Conservation (phyloP, 2,329 filamentous ascomycete genomes). For the Chaetomiaceae sp. region DNA sequence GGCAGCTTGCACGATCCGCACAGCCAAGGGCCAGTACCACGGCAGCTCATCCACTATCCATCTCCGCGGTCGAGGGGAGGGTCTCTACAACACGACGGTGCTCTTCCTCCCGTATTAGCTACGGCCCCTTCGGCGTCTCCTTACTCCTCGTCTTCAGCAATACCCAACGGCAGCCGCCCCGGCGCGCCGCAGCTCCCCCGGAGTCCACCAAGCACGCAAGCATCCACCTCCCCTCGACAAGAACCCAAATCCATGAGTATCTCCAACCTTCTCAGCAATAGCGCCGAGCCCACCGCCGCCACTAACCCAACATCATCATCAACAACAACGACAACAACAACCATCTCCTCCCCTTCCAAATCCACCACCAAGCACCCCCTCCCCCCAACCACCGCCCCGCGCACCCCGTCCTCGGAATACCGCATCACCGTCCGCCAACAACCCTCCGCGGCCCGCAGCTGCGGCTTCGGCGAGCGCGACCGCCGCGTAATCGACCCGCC, state of each 20-base stretch:
- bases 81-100: slow-evolving; percentile 21
- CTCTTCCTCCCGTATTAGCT: slow-evolving; percentile 7
- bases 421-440: slow-evolving; percentile 67
- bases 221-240: slow-evolving; percentile 26
- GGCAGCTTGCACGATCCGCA: slow-evolving; percentile 22
- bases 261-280: slow-evolving; percentile 27
- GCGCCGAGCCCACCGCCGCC: slow-evolving; percentile 6
- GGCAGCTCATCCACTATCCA: slow-evolving; percentile 21
- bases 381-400: slow-evolving; percentile 7
- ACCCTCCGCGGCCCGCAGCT: slow-evolving; percentile 71
- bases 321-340: background rate
- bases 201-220: slow-evolving; percentile 25
- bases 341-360: slow-evolving; percentile 4
- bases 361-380: background rate
- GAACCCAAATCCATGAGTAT: slow-evolving; percentile 33
- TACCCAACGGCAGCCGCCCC: slow-evolving; percentile 17
- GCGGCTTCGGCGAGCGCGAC: slow-evolving; percentile 78
- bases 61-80: slow-evolving; percentile 23
- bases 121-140: slow-evolving; percentile 11
- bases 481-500: slow-evolving; percentile 78
- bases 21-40: slow-evolving; percentile 20
- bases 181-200: slow-evolving; percentile 18
- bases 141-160: slow-evolving; percentile 12
- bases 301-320: background rate
- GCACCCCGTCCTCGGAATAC: slow-evolving; percentile 31